Evolutionary conservation across 768 basidiomycete species (phyloP), one percentile per base, ranked within the genome.

Genomic region (Lactarius hatsudake): DNA sequence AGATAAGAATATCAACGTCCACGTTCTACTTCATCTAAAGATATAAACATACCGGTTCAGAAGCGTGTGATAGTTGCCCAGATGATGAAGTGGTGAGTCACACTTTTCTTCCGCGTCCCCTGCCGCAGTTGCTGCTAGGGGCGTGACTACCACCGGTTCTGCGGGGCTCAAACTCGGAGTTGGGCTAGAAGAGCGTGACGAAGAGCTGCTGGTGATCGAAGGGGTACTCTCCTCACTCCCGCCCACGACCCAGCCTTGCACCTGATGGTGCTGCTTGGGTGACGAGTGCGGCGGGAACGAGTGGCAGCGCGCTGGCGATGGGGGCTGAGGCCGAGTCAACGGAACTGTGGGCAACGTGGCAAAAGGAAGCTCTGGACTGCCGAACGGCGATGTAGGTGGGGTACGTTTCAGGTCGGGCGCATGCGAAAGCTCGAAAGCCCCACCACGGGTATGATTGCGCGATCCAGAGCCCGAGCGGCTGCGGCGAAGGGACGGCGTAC

Each of bases 21-120:
- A 30, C 34, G 53, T 61, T 56, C 13, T 38, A 13, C 42, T 20
- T 18, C 30, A 23, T 9, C 13, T 23, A 59, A 54, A 61, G 59
- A 53, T 58, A 38, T 17, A 36, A 18, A 81, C 86, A 56, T 71
- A 90, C 90, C 80, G 86, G 76, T 85, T 84, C 65, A 92, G 74
- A 67, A 92, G 86, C 66, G 84, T 81, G 67, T 79, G 81, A 73
- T 91, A 90, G 68, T 80, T 80, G 10, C 67, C 56, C 48, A 71
- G 28, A 26, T 58, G 61, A 26, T 65, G 64, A 8, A 66, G 20
- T 5, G 70, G 64, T 13, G 68, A 58, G 18, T 63, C 64, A 3
- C 55, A 34, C 26, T 56, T 42, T 28, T 58, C 62, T 30, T 56
- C 61, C 6, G 17, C 53, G 30, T 57, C 38, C 13, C 23, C n/a